Evolutionary conservation across 768 basidiomycete species (phyloP), one percentile per base, ranked within the genome.

Genomic region (Suillus fuscotomentosus): DNA sequence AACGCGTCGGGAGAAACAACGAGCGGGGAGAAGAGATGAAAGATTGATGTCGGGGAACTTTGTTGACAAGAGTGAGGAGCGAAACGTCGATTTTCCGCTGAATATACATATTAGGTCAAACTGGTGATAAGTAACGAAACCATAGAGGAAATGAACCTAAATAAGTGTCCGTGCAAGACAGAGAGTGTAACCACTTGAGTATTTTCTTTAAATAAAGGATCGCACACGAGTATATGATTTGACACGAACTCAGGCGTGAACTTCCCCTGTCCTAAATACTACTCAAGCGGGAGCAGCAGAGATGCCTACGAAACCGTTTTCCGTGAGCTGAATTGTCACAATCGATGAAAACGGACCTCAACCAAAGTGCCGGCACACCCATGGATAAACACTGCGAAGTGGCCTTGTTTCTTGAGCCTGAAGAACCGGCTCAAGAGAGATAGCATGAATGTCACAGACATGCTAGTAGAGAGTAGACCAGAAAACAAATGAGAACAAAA

Each of bases 191-290:
- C 83, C 15, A 94, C 75, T 39, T 84, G 82, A 5, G 84, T 80
- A 55, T 79, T 73, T 42, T 80, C 79, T 51, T 70, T 72, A 24
- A 81, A 77, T 1, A 83, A 78, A 17, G 80, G 80, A 60, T 91
- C 86, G 68, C 83, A 87, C 41, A 94, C 81, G 38, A 86, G 78
- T 63, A 97, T 75, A 72, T 99, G 97, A 70, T 97, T 95, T 71
- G 86, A 87, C 38, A 97, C 78, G 63, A 95, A 88, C 3, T 94
- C 90, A 0, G 87, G 77, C 0, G 90, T 90, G 60, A 94, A 81
- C 57, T 80, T 80, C 20, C 86, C 83, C 22, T 83, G 79, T 15
- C 81, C 73, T 3, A 84, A 78, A 6, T 79, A 72, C 51, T 83
- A 80, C 59, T 92, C 90, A 2, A 86, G 73, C 1, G 96, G 96